Evolutionary conservation across 768 basidiomycete genomes (phyloP).

Genomic region (Daedalea quercina): DNA sequence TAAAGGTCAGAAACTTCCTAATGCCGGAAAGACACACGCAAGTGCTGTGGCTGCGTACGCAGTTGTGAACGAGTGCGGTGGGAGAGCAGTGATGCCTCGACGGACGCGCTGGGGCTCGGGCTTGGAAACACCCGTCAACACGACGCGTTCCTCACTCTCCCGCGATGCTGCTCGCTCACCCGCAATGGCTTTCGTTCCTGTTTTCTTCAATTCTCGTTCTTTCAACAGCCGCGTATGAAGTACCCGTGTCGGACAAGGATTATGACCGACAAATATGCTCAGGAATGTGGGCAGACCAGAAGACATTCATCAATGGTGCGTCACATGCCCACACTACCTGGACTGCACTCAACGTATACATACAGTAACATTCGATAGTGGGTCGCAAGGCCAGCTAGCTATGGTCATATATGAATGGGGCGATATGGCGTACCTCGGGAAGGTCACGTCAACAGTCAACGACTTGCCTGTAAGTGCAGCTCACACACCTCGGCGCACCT

Average conservation of each 20-base stretch:
- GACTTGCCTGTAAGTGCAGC: slow-evolving; percentile 54
- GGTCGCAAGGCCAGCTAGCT: slow-evolving; percentile 82
- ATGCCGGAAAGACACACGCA: slow-evolving; percentile 1
- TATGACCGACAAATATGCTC: slow-evolving; percentile 88
- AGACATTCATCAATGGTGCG: slow-evolving; percentile 80
- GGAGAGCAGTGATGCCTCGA: background rate
- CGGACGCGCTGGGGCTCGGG: background rate
- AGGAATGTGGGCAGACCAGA: slow-evolving; percentile 83
- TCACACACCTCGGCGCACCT: background rate
- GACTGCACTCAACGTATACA: slow-evolving; percentile 4
- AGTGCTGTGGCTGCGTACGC: slow-evolving; percentile 7
- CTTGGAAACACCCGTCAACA: slow-evolving; percentile 18
- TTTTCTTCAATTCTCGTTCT: slow-evolving; percentile 28
- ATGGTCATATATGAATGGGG: slow-evolving; percentile 96
- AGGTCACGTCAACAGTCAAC: slow-evolving; percentile 49
- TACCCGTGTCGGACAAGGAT: slow-evolving; percentile 67
- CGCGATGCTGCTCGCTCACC: slow-evolving; percentile 15
- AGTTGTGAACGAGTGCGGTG: background rate
- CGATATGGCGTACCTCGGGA: slow-evolving; percentile 81
- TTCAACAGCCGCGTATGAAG: slow-evolving; percentile 46
- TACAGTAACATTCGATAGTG: slow-evolving; percentile 63
- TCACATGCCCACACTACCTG: slow-evolving; percentile 10
- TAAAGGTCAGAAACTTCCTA: background rate
- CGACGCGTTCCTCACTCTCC: slow-evolving; percentile 7
- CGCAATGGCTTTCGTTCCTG: slow-evolving; percentile 17